Percentiles rank a stretch among this genome's conserved stretches.
phyloP scores from a whole-genome alignment of 1,284 basidiomycete genomes.

The Cutaneotrichosporon dermatis region DNA sequence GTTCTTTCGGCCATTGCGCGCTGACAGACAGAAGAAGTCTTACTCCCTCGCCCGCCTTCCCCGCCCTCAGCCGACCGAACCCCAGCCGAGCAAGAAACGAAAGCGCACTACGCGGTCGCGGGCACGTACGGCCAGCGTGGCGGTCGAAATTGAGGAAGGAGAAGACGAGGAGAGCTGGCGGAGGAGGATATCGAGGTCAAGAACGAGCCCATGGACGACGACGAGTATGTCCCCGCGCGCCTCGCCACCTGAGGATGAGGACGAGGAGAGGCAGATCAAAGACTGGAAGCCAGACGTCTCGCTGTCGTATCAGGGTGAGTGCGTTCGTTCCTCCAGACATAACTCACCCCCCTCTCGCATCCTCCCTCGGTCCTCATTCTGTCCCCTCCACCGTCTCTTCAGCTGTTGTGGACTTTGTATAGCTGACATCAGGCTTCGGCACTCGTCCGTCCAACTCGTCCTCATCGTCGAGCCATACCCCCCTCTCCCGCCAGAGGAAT shows the following conservation, averaged over 20 bases:
- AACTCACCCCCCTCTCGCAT: too few relatives aligned
- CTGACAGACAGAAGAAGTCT: constrained; percentile 33
- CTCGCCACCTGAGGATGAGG: constrained; percentile 4
- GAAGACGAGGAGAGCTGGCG: constrained; percentile 14
- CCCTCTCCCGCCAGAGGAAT: constrained; percentile 35
- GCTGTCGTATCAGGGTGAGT: constrained; percentile 38
- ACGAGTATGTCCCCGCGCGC: constrained; percentile 1
- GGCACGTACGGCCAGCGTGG: constrained; percentile 8
- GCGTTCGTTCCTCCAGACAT: too few relatives aligned
- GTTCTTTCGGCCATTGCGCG: not conserved
- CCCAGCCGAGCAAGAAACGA: constrained; percentile 15
- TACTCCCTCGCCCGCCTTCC: constrained; percentile 37
- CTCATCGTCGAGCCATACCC: constrained; percentile 46
- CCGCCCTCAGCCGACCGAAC: constrained; percentile 21
- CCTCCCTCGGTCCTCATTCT: too few relatives aligned
- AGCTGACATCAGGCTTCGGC: constrained; percentile 33
- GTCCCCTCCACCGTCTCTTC: too few relatives aligned
- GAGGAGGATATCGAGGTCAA: constrained; percentile 24
- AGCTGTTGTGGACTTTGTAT: too few relatives aligned
- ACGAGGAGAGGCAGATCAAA: constrained; percentile 30
- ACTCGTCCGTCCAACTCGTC: constrained; percentile 46
- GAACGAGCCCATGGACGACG: constrained; percentile 16
- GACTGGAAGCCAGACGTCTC: constrained; percentile 46
- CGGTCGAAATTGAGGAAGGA: not conserved
- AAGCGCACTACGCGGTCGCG: constrained; percentile 15